These are phyloP conservation scores for Hyaloperonospora arabidopsidis DNA, from an alignment of 352 stramenopile genomes.

Conservation along the genomic window DNA sequence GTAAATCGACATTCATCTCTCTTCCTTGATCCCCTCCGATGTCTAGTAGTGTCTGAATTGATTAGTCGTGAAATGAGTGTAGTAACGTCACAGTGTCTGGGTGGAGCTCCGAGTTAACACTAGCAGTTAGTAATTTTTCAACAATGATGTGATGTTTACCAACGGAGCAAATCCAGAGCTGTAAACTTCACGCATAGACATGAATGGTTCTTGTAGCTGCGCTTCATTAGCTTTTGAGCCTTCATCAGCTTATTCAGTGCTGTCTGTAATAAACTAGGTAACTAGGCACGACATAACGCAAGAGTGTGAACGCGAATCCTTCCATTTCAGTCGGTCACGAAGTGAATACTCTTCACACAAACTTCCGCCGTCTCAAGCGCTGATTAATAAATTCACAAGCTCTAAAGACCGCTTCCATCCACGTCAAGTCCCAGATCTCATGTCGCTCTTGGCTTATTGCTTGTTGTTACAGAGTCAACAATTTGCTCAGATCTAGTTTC, in stretches of 20 bases:
- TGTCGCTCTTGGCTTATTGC: background rate
- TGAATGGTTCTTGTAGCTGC: conserved; percentile 25
- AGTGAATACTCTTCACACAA: conserved; percentile 1
- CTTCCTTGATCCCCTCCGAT: conserved; percentile 6
- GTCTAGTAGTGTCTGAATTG: conserved; percentile 34
- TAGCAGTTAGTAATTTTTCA: conserved; percentile 8
- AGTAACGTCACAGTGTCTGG: conserved; percentile 16
- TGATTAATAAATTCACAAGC: conserved; percentile 22
- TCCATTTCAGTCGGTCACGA: background rate
- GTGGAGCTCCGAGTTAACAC: conserved; percentile 22
- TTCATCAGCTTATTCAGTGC: conserved; percentile 20
- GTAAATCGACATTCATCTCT: background rate
- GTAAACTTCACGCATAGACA: conserved; percentile 25
- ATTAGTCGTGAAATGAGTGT: conserved; percentile 24
- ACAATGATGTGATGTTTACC: background rate
- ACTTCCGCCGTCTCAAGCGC: conserved; percentile 27
- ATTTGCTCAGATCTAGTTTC: too few relatives aligned
- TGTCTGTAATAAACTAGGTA: conserved; percentile 19
- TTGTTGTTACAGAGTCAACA: too few relatives aligned
- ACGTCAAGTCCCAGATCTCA: conserved; percentile 17
- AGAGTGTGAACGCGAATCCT: background rate
- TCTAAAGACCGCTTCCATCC: conserved; percentile 20
- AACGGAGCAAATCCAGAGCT: background rate
- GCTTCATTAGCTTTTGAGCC: conserved; percentile 7
- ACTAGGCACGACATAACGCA: conserved; percentile 5